phyloP scores from a whole-genome alignment of 1,139 yeast species.

The Yamadazyma aaseri region DNA sequence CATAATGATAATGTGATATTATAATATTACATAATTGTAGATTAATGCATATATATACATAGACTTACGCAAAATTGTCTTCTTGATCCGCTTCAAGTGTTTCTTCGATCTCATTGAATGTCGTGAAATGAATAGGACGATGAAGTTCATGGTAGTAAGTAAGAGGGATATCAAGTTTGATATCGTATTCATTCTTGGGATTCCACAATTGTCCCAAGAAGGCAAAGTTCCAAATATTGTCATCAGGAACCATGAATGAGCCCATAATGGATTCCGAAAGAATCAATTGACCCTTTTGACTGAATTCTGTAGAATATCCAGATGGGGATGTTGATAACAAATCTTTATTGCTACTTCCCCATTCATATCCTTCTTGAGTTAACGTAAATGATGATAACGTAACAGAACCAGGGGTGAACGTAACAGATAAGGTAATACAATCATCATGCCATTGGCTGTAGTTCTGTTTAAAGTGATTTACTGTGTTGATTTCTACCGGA shows the following conservation, averaged over 20 bases:
- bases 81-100: slow-evolving; percentile 69
- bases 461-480: slow-evolving; percentile 43
- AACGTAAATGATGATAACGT: slow-evolving; percentile 68
- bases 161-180: slow-evolving; percentile 77
- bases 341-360: slow-evolving; percentile 75
- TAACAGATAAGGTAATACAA: slow-evolving; percentile 60
- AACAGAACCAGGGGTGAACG: slow-evolving; percentile 83
- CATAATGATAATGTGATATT: slow-evolving; percentile 1
- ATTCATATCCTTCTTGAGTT: slow-evolving; percentile 62
- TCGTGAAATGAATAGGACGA: slow-evolving; percentile 82
- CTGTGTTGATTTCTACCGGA: slow-evolving; percentile 71
- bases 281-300: slow-evolving; percentile 65
- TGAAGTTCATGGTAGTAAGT: slow-evolving; percentile 84
- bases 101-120: slow-evolving; percentile 67
- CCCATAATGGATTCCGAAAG: slow-evolving; percentile 79
- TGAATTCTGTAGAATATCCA: slow-evolving; percentile 63
- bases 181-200: slow-evolving; percentile 53
- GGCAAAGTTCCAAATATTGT: slow-evolving; percentile 85
- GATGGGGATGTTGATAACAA: slow-evolving; percentile 51
- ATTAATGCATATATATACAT: not conserved
- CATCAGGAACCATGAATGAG: slow-evolving; percentile 81
- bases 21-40: slow-evolving; percentile 5
- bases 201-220: slow-evolving; percentile 88
- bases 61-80: slow-evolving; percentile 59
- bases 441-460: slow-evolving; percentile 31